These are phyloP conservation scores for Talaromyces sp. DNA, from an alignment of 2,329 filamentous ascomycete genomes.

Conservation along the genomic window DNA sequence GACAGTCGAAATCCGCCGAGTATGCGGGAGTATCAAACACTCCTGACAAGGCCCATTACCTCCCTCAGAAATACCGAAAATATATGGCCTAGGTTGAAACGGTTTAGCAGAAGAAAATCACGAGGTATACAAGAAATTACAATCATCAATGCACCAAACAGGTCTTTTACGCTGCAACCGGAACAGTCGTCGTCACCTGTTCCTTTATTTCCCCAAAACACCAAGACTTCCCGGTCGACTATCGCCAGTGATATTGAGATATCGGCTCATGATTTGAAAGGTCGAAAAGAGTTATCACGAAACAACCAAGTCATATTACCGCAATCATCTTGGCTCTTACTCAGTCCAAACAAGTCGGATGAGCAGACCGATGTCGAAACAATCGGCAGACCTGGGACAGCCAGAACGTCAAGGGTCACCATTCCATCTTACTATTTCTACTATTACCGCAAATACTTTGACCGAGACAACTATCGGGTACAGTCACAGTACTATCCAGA, in stretches of 20 bases:
- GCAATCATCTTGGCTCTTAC: background rate
- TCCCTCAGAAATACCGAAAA: background rate
- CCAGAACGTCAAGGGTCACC: conserved; percentile 5
- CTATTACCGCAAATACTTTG: conserved; percentile 6
- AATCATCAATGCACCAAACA: background rate
- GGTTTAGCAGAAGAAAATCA: background rate
- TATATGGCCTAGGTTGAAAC: background rate
- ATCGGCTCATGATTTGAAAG: background rate
- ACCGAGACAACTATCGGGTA: background rate
- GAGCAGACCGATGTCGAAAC: background rate
- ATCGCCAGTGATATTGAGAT: background rate
- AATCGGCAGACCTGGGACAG: background rate
- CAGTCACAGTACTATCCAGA: background rate
- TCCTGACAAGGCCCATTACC: background rate
- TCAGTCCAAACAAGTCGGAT: background rate
- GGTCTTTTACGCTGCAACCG: background rate
- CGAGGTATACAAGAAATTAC: background rate
- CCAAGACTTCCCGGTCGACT: background rate
- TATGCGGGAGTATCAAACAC: too few relatives aligned
- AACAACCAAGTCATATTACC: background rate
- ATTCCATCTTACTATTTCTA: conserved; percentile 7
- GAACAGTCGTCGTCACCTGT: background rate
- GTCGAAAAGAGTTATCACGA: background rate
- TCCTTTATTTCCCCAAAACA: background rate
- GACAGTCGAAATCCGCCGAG: too few relatives aligned